Base-by-base conservation (phyloP, 805 yeast genomes). In the Lachancea thermotolerans region DNA sequence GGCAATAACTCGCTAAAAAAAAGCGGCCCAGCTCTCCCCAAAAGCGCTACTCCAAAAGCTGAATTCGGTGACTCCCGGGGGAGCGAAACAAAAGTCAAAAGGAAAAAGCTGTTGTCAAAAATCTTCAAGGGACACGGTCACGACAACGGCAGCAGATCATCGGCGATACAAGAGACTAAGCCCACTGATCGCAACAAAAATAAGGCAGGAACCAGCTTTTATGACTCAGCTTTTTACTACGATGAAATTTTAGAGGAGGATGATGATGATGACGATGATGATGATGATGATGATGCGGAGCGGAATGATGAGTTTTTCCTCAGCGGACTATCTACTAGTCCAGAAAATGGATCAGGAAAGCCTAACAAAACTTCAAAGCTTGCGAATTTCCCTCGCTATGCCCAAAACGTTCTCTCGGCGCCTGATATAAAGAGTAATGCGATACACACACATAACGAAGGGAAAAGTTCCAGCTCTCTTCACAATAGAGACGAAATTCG, bases 221-320 rank as follows among this genome's bases (percentile, higher is more conserved):
- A 48, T 21, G 50, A 48, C 36, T 34, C 38, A 12, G 44, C 39
- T 15, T 38, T 48, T 21, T 34, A 61, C 42, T 60, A 58, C 41
- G 61, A 60, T 45, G 62, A 59, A 29, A 55, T 53, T 39, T 40
- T 60, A 2, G 64, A 60, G 16, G 63, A 59, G 16, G 63, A 59
- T 40, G 63, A 60, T 45, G 63, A 59, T 15, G 57, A 57, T 41
- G 49, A 59, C 8, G 65, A 60, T 16, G 65, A 62, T 15, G 64
- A 59, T 31, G 65, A 61, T 30, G 67, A 62, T 12, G 67, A 63
- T 17, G 65, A 60, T 15, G 64, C 56, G 11, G 64, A 58, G 5
- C 46, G 47, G 10, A 64, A 61, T 16, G 62, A 59, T 6, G 61
- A 55, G 35, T 34, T 37, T 33, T 43, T 43, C 27, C 39, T 38